Conservation (phyloP, 1,284 basidiomycete genomes). For the Golubevia pallescens region DNA sequence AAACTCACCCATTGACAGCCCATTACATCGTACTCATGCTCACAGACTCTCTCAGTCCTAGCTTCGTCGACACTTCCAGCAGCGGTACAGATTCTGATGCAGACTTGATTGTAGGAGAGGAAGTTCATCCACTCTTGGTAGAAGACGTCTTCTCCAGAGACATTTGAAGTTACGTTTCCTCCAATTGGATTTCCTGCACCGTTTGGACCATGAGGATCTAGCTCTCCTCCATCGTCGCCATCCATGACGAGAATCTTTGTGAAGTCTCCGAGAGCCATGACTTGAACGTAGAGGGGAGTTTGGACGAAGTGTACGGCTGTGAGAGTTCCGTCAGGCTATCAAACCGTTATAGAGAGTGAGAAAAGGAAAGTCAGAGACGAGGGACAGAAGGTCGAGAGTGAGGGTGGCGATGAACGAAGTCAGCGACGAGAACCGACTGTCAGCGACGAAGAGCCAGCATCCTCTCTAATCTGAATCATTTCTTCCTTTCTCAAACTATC, state of each 20-base stretch:
- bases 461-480: too few relatives aligned
- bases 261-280: constrained; percentile 61
- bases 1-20: constrained; percentile 40
- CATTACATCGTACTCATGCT: constrained; percentile 61
- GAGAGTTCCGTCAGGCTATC: constrained; percentile 53
- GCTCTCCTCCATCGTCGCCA: constrained; percentile 56
- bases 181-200: constrained; percentile 67
- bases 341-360: background rate
- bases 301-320: constrained; percentile 61
- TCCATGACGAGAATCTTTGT: constrained; percentile 51
- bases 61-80: constrained; percentile 29
- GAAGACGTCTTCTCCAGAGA: constrained; percentile 67
- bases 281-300: constrained; percentile 60
- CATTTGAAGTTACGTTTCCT: constrained; percentile 69
- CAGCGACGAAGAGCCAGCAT: too few relatives aligned
- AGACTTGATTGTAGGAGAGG: constrained; percentile 48
- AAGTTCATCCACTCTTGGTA: constrained; percentile 69
- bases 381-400: too few relatives aligned
- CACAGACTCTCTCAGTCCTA: constrained; percentile 46
- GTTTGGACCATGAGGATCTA: constrained; percentile 48
- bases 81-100: constrained; percentile 63
- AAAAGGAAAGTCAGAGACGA: constrained; percentile 1
- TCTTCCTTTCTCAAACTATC: too few relatives aligned
- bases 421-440: too few relatives aligned
- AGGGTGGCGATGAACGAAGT: too few relatives aligned